Evolutionary conservation across 2,329 filamentous ascomycete species (phyloP), one percentile per base, ranked within the genome.

Genomic region (Penicillium paneum): DNA sequence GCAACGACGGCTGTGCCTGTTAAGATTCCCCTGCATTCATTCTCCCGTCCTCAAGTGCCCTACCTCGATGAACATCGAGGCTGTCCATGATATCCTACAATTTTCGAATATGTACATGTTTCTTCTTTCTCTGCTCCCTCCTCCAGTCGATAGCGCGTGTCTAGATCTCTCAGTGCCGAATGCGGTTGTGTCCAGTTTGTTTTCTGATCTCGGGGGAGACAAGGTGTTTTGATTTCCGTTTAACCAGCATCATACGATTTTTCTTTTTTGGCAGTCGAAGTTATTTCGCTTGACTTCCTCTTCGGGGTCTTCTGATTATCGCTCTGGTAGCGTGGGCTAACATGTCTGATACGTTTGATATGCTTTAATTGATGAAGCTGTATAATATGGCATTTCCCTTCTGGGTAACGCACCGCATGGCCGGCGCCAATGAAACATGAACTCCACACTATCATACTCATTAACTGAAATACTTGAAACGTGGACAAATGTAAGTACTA

Each of bases 1-100:
- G 81, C 69, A 89, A 92, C 74, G 88, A 91, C 58, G 85, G 87
- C 54, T 92, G 89, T 73, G 78, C 84, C 45, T 89, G 86, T 76
- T 89, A 63, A 59, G 44, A 55, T 57, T 51, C 41, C 32, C 58
- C 48, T 52, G 43, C 42, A 40, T 43, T n/a, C 29, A 32, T 43
- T 36, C 11, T 24, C 36, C 51, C 46, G 44, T 44, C n/a, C 54
- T 55, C 38, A 57, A 45, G 54, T 49, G 53, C 48, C 49, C 56
- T 49, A 56, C 44, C 57, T 60, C 63, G 64, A 70, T 55, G 59
- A 63, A 43, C 54, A 57, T 66, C 65, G 68, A 66, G 67, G 62
- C 60, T 64, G 64, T 71, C 66, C 61, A 71, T 73, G 70, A 72
- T 69, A 65, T 64, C 64, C 60, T 64, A 57, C 61, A 57, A 61